Percentiles rank a stretch among this genome's conserved stretches.
These are phyloP conservation scores for Arthroderma uncinatum DNA, from an alignment of 2,329 filamentous ascomycete species.

Conservation along the genomic window DNA sequence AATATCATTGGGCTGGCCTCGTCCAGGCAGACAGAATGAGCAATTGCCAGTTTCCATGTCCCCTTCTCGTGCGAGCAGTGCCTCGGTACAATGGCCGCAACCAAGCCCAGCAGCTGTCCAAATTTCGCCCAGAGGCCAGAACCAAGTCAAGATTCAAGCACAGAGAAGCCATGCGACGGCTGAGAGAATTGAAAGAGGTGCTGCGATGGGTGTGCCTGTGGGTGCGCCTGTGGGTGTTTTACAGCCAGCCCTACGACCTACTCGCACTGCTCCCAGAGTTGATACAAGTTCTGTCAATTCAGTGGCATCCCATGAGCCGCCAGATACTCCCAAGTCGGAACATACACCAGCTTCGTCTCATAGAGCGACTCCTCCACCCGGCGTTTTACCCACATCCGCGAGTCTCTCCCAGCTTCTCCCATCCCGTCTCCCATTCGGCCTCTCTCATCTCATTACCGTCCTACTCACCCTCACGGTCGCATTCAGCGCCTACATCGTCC, in stretches of 20 bases:
- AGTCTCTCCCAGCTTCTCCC: too few species aligned
- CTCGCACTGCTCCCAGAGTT: too few species aligned
- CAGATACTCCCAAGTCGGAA: background rate
- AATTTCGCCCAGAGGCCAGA: background rate
- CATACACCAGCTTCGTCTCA: background rate
- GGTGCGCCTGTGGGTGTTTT: background rate
- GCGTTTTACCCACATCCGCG: too few species aligned
- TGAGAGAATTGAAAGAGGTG: background rate
- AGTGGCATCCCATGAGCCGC: background rate
- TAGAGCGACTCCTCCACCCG: background rate
- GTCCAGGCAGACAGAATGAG: background rate
- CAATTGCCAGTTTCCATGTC: background rate
- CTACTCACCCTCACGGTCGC: conserved; percentile 14
- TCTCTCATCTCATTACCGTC: conserved; percentile 5
- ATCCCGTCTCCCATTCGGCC: background rate
- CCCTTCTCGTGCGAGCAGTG: background rate
- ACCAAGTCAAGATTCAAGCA: background rate
- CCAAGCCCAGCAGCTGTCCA: background rate
- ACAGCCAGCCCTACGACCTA: background rate
- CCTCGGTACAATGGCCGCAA: background rate
- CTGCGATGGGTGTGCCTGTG: background rate
- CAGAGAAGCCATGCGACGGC: background rate
- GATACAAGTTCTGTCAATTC: background rate
- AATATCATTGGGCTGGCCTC: background rate
- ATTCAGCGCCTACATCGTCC: conserved; percentile 12